phyloP scores from a whole-genome alignment of 148 eudicot genomes.

The Nyssa sinensis region DNA sequence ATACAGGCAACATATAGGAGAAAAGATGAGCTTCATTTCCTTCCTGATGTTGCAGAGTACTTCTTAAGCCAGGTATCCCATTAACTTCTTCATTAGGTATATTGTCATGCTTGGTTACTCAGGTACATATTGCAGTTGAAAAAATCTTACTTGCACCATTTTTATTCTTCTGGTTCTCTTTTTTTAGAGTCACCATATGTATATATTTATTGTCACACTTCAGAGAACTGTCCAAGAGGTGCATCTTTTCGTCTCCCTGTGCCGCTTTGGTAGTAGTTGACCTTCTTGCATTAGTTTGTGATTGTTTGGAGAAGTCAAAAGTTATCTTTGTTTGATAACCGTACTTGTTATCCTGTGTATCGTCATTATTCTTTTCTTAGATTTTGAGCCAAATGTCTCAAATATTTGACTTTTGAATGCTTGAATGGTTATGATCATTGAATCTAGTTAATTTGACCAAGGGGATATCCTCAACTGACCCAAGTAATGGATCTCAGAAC shows the following conservation, averaged over 20 bases:
- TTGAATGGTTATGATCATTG: background rate
- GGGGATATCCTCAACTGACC: background rate
- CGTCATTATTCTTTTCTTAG: background rate
- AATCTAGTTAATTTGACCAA: background rate
- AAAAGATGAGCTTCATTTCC: conserved; percentile 87
- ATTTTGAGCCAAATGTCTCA: background rate
- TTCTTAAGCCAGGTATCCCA: conserved; percentile 85
- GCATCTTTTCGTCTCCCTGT: background rate
- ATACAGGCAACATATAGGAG: conserved; percentile 83
- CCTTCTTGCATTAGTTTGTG: background rate
- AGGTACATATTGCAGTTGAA: background rate
- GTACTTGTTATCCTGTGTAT: background rate
- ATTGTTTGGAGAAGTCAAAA: background rate
- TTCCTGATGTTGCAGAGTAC: conserved; percentile 95
- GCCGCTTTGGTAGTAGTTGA: background rate
- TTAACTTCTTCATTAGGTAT: background rate
- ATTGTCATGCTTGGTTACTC: background rate
- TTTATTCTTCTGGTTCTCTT: background rate
- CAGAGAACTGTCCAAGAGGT: background rate
- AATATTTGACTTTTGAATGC: too few relatives aligned
- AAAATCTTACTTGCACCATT: background rate
- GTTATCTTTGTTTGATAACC: background rate
- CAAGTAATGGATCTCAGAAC: background rate
- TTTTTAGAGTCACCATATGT: background rate
- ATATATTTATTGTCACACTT: background rate